Conservation (phyloP, 352 stramenopile genomes). For the Phytophthora melonis region DNA sequence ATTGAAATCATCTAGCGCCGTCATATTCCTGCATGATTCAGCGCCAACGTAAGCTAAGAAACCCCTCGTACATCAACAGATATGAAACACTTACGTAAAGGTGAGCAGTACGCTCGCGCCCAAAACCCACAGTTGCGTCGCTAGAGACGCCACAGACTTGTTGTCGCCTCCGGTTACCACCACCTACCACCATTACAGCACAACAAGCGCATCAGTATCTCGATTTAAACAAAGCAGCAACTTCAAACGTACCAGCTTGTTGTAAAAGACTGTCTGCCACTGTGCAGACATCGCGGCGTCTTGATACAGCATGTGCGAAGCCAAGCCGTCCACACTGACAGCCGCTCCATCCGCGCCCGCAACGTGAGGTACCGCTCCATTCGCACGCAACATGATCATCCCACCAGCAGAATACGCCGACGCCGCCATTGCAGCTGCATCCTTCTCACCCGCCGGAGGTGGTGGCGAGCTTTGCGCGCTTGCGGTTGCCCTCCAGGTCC, state of each 20-base stretch:
- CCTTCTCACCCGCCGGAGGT: constrained; percentile 4
- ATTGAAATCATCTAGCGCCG: constrained; percentile 61
- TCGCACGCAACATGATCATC: constrained; percentile 25
- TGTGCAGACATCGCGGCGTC: constrained; percentile 33
- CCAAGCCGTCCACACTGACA: constrained; percentile 16
- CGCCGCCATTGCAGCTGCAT: constrained; percentile 14
- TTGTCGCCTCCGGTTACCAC: constrained; percentile 72
- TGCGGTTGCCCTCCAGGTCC: constrained; percentile 32
- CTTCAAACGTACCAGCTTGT: constrained; percentile 60
- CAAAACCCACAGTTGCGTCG: constrained; percentile 72
- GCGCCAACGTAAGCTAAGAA: background rate
- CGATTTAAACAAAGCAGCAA: background rate
- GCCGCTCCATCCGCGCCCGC: constrained; percentile 10
- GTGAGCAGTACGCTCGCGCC: constrained; percentile 73
- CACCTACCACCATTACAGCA: constrained; percentile 45
- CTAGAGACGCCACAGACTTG: constrained; percentile 50
- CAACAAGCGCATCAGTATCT: background rate
- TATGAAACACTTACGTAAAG: constrained; percentile 56
- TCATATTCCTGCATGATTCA: constrained; percentile 42
- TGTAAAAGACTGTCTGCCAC: constrained; percentile 53
- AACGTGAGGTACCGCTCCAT: constrained; percentile 7
- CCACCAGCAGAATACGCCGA: constrained; percentile 36
- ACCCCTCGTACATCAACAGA: background rate
- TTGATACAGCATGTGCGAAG: constrained; percentile 34
- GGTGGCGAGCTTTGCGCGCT: constrained; percentile 34